Conservation (phyloP, 1,139 yeast genomes). For the Casaregolazyma suthepensis region DNA sequence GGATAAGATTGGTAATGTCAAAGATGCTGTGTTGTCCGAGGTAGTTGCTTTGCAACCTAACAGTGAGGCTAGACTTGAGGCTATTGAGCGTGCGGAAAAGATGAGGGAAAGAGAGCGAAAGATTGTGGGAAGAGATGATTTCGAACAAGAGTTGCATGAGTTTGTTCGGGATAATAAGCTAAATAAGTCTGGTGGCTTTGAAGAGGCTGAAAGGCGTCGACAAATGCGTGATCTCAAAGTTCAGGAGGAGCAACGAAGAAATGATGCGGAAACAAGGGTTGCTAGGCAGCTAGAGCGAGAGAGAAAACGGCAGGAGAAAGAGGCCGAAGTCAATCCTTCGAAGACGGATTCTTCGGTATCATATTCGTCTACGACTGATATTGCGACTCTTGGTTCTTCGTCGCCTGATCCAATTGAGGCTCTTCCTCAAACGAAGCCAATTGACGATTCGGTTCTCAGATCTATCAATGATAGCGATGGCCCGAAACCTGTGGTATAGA, state of each 20-base stretch:
- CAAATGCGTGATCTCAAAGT: slow-evolving; percentile 50
- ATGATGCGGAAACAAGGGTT: slow-evolving; percentile 26
- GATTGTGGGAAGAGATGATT: slow-evolving; percentile 46
- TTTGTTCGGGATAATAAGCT: slow-evolving; percentile 74
- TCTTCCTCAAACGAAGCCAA: background rate
- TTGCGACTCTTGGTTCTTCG: slow-evolving; percentile 6
- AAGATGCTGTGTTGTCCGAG: slow-evolving; percentile 75
- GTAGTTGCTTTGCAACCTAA: slow-evolving; percentile 76
- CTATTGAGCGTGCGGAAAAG: slow-evolving; percentile 81
- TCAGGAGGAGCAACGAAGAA: slow-evolving; percentile 28
- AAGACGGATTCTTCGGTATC: slow-evolving; percentile 8
- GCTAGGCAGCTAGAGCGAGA: slow-evolving; percentile 16
- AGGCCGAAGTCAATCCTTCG: slow-evolving; percentile 9
- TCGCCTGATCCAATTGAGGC: slow-evolving; percentile 8
- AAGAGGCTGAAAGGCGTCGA: slow-evolving; percentile 70
- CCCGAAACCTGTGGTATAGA: background rate
- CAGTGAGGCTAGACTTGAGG: slow-evolving; percentile 78
- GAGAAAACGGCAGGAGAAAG: slow-evolving; percentile 12
- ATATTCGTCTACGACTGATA: slow-evolving; percentile 4
- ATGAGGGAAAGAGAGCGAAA: slow-evolving; percentile 67
- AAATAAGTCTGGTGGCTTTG: slow-evolving; percentile 82
- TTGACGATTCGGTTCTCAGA: background rate
- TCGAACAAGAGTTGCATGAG: slow-evolving; percentile 80
- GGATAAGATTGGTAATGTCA: slow-evolving; percentile 41
- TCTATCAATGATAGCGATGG: background rate